phyloP scores from a whole-genome alignment of 176 grass and related monocot genomes.

The Carex parvula region DNA sequence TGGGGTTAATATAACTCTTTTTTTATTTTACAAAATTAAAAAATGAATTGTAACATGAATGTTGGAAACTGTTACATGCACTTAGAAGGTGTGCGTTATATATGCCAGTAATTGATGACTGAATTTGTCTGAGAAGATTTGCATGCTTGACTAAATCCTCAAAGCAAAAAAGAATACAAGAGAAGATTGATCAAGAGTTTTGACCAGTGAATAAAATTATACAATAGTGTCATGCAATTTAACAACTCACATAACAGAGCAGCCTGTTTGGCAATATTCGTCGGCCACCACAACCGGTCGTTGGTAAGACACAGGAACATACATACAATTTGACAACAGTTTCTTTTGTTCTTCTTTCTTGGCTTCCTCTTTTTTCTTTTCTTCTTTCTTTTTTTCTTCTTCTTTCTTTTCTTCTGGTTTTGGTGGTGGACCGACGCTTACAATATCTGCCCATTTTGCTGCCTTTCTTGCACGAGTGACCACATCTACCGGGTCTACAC shows the following conservation, averaged over 20 bases:
- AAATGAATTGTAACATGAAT: no score
- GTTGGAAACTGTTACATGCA: no score
- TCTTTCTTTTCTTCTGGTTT: conserved; percentile 42
- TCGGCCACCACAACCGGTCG: conserved; percentile 6
- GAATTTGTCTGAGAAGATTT: not conserved
- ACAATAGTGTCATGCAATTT: not conserved
- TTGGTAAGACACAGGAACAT: not conserved
- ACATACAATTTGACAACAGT: not conserved
- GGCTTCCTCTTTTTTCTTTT: not conserved
- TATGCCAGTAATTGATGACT: not conserved
- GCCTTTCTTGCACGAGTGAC: conserved; percentile 51
- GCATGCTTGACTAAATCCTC: not conserved
- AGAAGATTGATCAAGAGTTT: not conserved
- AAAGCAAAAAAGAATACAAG: not conserved
- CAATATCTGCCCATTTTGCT: conserved; percentile 38
- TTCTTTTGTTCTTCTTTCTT: conserved; percentile 17
- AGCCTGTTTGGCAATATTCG: conserved; percentile 27
- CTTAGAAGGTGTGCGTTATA: not conserved
- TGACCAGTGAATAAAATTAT: not conserved
- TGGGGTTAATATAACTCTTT: not conserved
- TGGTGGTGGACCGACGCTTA: conserved; percentile 48
- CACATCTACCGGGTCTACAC: conserved; percentile 61
- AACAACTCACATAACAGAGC: conserved; percentile 25
- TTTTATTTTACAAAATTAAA: not conserved
- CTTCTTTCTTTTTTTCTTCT: conserved; percentile 7